Evolutionary conservation across 805 yeast genomes (phyloP).

Genomic region (Candida orba): DNA sequence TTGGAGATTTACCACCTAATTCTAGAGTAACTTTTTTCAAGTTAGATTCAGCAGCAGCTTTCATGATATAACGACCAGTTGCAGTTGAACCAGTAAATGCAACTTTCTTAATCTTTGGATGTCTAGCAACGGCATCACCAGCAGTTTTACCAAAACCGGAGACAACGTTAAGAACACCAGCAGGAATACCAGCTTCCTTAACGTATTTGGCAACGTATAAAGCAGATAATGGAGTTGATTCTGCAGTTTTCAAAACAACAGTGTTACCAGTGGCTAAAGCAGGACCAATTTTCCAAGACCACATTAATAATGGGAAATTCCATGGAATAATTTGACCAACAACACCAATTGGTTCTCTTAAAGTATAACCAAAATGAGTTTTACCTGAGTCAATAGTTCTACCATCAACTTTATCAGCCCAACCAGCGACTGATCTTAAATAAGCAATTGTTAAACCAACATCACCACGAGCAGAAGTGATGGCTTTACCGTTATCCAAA

Average conservation of each 20-base stretch:
- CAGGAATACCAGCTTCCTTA: slow-evolving; percentile 12
- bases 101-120: slow-evolving; percentile 9
- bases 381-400: slow-evolving; percentile 10
- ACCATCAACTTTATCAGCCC: slow-evolving; percentile 13
- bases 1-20: slow-evolving; percentile 13
- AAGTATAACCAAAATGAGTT: slow-evolving; percentile 8
- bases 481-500: slow-evolving; percentile 11
- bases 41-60: slow-evolving; percentile 12
- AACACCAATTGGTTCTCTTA: slow-evolving; percentile 12
- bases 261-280: slow-evolving; percentile 12
- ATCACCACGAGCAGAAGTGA: slow-evolving; percentile 12
- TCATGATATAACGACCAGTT: slow-evolving; percentile 11
- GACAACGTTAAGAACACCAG: slow-evolving; percentile 9
- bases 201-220: slow-evolving; percentile 8
- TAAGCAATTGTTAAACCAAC: slow-evolving; percentile 8
- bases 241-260: slow-evolving; percentile 10
- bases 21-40: slow-evolving; percentile 11
- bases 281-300: slow-evolving; percentile 13
- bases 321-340: slow-evolving; percentile 13
- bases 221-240: slow-evolving; percentile 12
- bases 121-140: slow-evolving; percentile 13
- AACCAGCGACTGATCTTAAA: slow-evolving; percentile 12
- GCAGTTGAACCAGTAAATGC: slow-evolving; percentile 13
- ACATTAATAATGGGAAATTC: slow-evolving; percentile 12
- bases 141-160: slow-evolving; percentile 14